Conservation (phyloP, 441 rosid species). For the Flueggea neowawraea region DNA sequence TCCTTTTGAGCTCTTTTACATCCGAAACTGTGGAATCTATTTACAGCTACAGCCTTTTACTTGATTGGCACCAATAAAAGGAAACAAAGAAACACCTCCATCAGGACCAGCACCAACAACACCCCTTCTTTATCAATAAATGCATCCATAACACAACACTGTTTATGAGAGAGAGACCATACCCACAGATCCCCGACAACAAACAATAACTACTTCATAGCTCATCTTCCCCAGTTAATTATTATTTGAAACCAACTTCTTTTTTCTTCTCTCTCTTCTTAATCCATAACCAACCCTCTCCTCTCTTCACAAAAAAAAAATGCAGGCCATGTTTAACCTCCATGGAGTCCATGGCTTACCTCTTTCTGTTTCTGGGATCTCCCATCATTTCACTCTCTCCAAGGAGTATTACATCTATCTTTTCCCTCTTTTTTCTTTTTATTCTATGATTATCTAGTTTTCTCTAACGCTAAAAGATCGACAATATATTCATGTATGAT, state of each 20-base stretch:
- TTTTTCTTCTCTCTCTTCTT: not conserved
- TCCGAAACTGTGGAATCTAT: too few species aligned
- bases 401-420: not conserved
- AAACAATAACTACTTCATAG: not conserved
- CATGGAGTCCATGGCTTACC: constrained; percentile 51
- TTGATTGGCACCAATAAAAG: too few species aligned
- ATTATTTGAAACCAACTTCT: not conserved
- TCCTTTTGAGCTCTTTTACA: too few species aligned
- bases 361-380: constrained; percentile 47
- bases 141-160: too few species aligned
- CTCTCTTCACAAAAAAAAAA: constrained; percentile 1
- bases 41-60: too few species aligned
- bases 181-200: not conserved
- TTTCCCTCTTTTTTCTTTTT: not conserved
- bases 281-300: not conserved
- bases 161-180: too few species aligned
- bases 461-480: too few species aligned
- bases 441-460: not conserved
- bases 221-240: not conserved
- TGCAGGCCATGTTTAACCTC: constrained; percentile 46
- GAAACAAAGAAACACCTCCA: too few species aligned
- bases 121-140: too few species aligned
- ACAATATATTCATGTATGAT: too few species aligned
- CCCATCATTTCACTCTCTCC: constrained; percentile 33
- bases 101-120: too few species aligned